Evolutionary conservation across 352 stramenopile genomes (phyloP).

Genomic region (Poterioochromonas sp.): DNA sequence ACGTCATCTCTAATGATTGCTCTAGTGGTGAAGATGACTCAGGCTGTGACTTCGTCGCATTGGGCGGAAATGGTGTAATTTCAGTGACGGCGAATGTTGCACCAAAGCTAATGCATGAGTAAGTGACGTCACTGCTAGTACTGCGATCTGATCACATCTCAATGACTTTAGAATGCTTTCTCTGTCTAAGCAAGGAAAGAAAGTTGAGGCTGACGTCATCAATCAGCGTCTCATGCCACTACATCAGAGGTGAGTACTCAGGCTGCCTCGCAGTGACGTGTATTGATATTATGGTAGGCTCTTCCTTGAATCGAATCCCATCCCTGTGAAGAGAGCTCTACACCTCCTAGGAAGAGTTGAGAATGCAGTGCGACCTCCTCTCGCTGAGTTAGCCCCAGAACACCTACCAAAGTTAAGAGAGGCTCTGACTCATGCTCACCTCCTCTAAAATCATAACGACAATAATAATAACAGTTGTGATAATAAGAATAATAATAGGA

Average conservation of each 20-base stretch:
- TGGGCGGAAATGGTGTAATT: slow-evolving; percentile 57
- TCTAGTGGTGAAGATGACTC: slow-evolving; percentile 18
- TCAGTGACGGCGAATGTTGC: slow-evolving; percentile 65
- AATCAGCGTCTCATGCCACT: slow-evolving; percentile 51
- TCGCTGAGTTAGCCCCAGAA: slow-evolving; percentile 26
- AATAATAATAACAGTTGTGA: background rate
- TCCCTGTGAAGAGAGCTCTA: slow-evolving; percentile 61
- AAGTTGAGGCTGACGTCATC: slow-evolving; percentile 46
- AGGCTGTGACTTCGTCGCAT: slow-evolving; percentile 38
- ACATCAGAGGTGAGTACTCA: background rate
- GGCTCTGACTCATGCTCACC: background rate
- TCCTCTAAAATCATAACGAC: background rate
- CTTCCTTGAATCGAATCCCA: slow-evolving; percentile 64
- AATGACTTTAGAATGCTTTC: slow-evolving; percentile 45
- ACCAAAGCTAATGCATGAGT: slow-evolving; percentile 51
- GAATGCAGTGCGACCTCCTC: slow-evolving; percentile 51
- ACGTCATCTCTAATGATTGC: background rate
- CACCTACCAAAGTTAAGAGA: background rate
- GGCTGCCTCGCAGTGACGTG: background rate
- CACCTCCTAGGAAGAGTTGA: slow-evolving; percentile 53
- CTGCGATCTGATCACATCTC: background rate
- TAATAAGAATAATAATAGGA: background rate
- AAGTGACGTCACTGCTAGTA: background rate
- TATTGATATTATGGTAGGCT: slow-evolving; percentile 36
- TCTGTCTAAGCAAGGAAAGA: slow-evolving; percentile 49